Percentiles rank a stretch among this genome's conserved stretches.
Evolutionary conservation across 169 alveolate species (phyloP).

Genomic region (Fabrea salina): DNA sequence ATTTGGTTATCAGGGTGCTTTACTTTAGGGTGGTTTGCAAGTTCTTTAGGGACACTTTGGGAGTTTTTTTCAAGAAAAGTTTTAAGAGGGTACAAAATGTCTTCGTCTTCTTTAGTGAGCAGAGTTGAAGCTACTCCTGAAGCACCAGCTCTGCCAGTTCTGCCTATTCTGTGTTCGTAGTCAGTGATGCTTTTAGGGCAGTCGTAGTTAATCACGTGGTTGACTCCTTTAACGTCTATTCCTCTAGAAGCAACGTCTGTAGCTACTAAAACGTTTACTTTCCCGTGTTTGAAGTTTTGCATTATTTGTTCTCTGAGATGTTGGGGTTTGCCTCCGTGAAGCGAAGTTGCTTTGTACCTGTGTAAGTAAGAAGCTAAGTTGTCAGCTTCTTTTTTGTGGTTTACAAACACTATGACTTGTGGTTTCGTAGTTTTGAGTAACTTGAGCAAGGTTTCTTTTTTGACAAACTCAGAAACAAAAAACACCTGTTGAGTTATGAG

Average conservation of each 20-base stretch:
- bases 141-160: conserved; percentile 97
- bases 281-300: conserved; percentile 53
- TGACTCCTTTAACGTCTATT: conserved; percentile 93
- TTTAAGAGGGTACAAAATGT: neutral
- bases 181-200: conserved; percentile 91
- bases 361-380: neutral
- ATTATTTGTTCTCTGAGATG: neutral
- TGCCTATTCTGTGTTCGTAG: conserved; percentile 97
- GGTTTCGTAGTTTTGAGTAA: neutral
- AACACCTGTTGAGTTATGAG: neutral
- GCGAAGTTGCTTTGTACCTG: neutral
- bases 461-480: neutral
- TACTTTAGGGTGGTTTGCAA: neutral
- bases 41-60: conserved; percentile 14
- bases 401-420: neutral
- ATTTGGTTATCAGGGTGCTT: neutral
- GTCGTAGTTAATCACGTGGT: conserved; percentile 94
- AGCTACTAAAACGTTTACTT: conserved; percentile 61
- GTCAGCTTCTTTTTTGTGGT: neutral
- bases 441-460: neutral
- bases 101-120: conserved; percentile 79
- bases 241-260: conserved; percentile 79
- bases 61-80: neutral
- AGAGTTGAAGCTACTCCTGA: conserved; percentile 87
- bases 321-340: conserved; percentile 10